Evolutionary conservation across 441 rosid species (phyloP).

Genomic region (Gossypium lobatum): DNA sequence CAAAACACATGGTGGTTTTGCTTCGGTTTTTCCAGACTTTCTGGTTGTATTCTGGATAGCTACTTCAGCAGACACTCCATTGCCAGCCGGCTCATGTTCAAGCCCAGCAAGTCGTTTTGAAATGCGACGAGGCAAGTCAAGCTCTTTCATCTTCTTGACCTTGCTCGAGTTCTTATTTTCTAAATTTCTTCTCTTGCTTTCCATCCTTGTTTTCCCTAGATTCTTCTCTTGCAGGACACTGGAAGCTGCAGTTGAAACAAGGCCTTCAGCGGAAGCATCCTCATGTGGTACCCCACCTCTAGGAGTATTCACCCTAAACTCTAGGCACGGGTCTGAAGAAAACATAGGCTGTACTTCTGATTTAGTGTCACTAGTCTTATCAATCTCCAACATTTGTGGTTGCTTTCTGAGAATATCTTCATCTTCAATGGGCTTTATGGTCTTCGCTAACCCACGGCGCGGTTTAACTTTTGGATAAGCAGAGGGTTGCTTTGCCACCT

Average conservation of each 20-base stretch:
- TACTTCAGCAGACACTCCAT: conserved; percentile 7
- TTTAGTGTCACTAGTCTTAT: conserved; percentile 15
- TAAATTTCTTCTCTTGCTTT: conserved; percentile 3
- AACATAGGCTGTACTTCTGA: conserved; percentile 19
- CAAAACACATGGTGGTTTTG: neutral
- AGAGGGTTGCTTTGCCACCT: conserved; percentile 6
- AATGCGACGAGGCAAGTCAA: conserved; percentile 22
- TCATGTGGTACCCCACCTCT: conserved; percentile 18
- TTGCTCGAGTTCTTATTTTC: conserved; percentile 19
- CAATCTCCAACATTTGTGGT: conserved; percentile 9
- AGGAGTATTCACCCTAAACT: conserved; percentile 23
- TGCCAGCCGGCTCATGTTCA: conserved; percentile 23
- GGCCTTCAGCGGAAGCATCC: neutral
- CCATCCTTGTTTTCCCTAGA: neutral
- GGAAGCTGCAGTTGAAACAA: conserved; percentile 23
- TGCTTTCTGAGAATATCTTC: conserved; percentile 17
- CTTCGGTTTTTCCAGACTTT: conserved; percentile 3
- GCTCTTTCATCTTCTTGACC: conserved; percentile 19
- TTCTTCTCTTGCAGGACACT: conserved; percentile 17
- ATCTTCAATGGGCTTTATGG: conserved; percentile 20
- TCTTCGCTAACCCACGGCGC: neutral
- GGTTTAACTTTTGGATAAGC: conserved; percentile 1
- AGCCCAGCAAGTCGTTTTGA: conserved; percentile 29
- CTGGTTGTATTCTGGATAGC: conserved; percentile 13
- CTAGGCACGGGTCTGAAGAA: conserved; percentile 27